Conservation (phyloP, 768 basidiomycete genomes). For the Crepidotus variabilis region DNA sequence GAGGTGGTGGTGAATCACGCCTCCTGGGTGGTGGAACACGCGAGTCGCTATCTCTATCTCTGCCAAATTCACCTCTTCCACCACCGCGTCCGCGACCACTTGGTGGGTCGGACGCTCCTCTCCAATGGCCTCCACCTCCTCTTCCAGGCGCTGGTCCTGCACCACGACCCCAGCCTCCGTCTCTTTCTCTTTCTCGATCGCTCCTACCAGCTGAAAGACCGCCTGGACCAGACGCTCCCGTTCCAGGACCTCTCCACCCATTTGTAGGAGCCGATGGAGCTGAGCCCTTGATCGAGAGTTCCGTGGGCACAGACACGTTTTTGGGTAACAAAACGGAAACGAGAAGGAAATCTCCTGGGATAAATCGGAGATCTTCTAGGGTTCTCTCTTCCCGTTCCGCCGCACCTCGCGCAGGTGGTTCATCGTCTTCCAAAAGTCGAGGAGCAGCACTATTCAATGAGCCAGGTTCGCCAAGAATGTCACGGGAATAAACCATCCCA, state of each 20-base stretch:
- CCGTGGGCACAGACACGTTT: slow-evolving; percentile 47
- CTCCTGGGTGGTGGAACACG: slow-evolving; percentile 49
- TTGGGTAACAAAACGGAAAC: slow-evolving; percentile 76
- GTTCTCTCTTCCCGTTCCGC: slow-evolving; percentile 63
- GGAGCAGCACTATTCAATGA: slow-evolving; percentile 53
- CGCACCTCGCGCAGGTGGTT: slow-evolving; percentile 34
- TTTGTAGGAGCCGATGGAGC: slow-evolving; percentile 16
- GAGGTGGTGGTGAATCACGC: slow-evolving; percentile 46
- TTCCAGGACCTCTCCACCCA: slow-evolving; percentile 29
- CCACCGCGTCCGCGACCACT: slow-evolving; percentile 39
- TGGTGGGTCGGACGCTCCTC: slow-evolving; percentile 60
- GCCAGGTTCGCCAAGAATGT: slow-evolving; percentile 80
- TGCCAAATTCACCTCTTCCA: slow-evolving; percentile 27
- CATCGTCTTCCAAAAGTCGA: slow-evolving; percentile 53
- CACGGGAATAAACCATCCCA: slow-evolving; percentile 78
- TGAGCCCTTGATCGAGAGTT: slow-evolving; percentile 49
- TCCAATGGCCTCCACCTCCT: slow-evolving; percentile 69
- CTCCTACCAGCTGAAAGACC: slow-evolving; percentile 19
- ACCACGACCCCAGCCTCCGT: slow-evolving; percentile 46
- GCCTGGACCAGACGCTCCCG: slow-evolving; percentile 29
- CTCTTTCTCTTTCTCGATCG: slow-evolving; percentile 26
- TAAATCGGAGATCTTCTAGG: slow-evolving; percentile 74
- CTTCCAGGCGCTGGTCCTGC: slow-evolving; percentile 33
- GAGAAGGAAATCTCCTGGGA: slow-evolving; percentile 78
- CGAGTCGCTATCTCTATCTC: slow-evolving; percentile 27